These are phyloP conservation scores for Carex arenaria DNA, from an alignment of 202 grass and related monocot genomes.

Conservation along the genomic window DNA sequence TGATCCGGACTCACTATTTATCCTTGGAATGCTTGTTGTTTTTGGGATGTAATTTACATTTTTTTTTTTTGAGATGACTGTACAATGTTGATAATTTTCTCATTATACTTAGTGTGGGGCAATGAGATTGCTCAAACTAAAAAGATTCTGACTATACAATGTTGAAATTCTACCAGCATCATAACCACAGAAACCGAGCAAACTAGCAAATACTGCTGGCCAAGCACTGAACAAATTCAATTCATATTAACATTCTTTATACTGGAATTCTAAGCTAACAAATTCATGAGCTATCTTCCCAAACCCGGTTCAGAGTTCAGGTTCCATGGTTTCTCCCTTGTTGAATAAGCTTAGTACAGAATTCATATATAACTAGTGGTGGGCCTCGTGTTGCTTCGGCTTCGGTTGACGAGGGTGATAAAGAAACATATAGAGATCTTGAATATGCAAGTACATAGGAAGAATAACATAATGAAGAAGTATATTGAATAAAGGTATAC, in stretches of 20 bases:
- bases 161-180: not conserved
- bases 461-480: too few species aligned
- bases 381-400: too few species aligned
- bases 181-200: not conserved
- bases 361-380: too few species aligned
- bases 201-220: not conserved
- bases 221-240: not conserved
- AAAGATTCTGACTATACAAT: too few species aligned
- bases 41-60: not conserved
- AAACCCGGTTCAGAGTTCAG: not conserved
- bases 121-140: not conserved
- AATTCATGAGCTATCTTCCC: not conserved
- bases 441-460: too few species aligned
- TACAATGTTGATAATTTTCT: not conserved
- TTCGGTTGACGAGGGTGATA: too few species aligned
- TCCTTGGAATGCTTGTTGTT: slow-evolving; percentile 10
- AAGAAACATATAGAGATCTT: too few species aligned
- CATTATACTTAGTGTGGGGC: not conserved
- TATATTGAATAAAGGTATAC: too few species aligned
- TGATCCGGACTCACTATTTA: not conserved
- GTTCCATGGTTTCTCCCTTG: too few species aligned
- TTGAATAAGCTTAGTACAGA: too few species aligned
- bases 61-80: not conserved
- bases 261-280: not conserved
- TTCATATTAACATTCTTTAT: not conserved